These are phyloP conservation scores for Puccinia hordei DNA, from an alignment of 1,284 basidiomycete genomes.

Conservation along the genomic window DNA sequence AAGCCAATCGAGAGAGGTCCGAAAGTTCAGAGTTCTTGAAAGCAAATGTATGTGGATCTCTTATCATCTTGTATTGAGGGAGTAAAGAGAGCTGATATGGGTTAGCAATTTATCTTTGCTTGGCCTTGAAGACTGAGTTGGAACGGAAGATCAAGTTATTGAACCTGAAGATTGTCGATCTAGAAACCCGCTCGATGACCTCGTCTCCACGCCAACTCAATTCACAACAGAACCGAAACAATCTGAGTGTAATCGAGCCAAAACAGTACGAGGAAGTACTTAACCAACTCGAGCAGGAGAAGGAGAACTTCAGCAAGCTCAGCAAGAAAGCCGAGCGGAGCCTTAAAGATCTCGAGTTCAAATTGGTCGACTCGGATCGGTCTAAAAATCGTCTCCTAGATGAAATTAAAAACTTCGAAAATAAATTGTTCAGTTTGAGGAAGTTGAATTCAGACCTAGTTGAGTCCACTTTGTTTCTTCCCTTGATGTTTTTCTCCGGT, in stretches of 20 bases:
- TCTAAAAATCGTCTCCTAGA: conserved; percentile 48
- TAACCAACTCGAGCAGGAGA: conserved; percentile 65
- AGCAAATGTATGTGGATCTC: conserved; percentile 66
- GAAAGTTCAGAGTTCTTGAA: conserved; percentile 77
- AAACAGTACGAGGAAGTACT: conserved; percentile 72
- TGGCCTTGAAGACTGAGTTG: conserved; percentile 67
- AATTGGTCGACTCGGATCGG: conserved; percentile 51
- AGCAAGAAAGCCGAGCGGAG: conserved; percentile 44
- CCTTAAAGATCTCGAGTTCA: conserved; percentile 51
- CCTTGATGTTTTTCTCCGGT: conserved; percentile 59
- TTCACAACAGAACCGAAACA: conserved; percentile 34
- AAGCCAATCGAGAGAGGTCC: conserved; percentile 71
- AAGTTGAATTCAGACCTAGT: conserved; percentile 57
- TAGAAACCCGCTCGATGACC: conserved; percentile 74
- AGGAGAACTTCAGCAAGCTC: conserved; percentile 60
- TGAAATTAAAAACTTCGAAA: conserved; percentile 53
- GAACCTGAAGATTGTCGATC: conserved; percentile 74
- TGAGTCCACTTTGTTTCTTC: conserved; percentile 65
- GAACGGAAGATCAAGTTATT: conserved; percentile 81
- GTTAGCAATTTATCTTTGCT: conserved; percentile 16
- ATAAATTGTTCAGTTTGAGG: conserved; percentile 53
- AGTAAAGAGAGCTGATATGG: neutral
- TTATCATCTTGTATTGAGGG: neutral
- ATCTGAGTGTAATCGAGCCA: conserved; percentile 62
- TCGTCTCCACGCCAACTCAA: conserved; percentile 65